phyloP scores from a whole-genome alignment of 1,284 basidiomycete species.

The Puccinia novopanici region DNA sequence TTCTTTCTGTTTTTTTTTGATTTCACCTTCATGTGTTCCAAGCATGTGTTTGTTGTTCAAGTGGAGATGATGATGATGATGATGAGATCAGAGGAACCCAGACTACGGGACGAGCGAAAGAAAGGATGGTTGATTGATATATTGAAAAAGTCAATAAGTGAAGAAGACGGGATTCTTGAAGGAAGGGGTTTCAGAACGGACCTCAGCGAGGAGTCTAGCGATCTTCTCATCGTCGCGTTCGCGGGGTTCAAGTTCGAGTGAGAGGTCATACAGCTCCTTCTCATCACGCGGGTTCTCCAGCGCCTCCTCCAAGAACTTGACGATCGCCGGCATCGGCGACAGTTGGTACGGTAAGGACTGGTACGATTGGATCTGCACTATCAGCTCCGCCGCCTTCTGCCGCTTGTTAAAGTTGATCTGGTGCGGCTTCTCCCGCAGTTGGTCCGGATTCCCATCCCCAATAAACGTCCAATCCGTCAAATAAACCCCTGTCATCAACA shows the following conservation, averaged over 20 bases:
- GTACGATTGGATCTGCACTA: conserved; percentile 93
- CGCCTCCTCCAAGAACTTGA: conserved; percentile 75
- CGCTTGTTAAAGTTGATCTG: conserved; percentile 96
- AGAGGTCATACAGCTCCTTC: conserved; percentile 70
- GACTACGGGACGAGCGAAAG: no score
- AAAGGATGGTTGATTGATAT: no score
- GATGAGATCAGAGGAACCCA: no score
- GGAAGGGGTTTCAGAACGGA: conserved; percentile 4
- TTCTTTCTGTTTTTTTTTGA: no score
- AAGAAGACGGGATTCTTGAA: not conserved
- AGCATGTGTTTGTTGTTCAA: no score
- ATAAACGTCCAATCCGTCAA: conserved; percentile 94
- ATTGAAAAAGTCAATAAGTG: no score
- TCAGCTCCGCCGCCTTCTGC: conserved; percentile 87
- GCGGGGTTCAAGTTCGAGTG: conserved; percentile 81
- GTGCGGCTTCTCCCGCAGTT: conserved; percentile 64
- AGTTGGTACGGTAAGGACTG: conserved; percentile 89
- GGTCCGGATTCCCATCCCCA: conserved; percentile 94
- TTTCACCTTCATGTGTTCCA: no score
- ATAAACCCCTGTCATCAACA: conserved; percentile 73
- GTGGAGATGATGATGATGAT: no score
- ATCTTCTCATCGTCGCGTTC: conserved; percentile 93
- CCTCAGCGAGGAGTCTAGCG: conserved; percentile 62
- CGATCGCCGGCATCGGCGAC: conserved; percentile 69
- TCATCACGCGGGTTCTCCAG: conserved; percentile 65